Conservation (phyloP, 306 rosid species). For the Morella rubra region DNA sequence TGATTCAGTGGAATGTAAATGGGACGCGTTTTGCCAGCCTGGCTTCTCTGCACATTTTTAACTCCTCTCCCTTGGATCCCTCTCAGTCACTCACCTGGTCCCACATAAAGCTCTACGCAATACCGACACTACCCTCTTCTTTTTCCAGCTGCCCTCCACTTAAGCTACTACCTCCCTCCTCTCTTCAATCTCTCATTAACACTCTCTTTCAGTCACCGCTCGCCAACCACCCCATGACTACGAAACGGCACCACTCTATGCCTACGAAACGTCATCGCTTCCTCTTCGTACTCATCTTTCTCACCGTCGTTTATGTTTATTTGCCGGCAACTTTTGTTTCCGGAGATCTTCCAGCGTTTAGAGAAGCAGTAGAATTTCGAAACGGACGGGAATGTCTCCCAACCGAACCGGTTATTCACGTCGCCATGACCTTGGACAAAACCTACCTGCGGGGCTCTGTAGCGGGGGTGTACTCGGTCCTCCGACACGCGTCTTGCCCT, state of each 20-base stretch:
- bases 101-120: neutral
- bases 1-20: too few relatives aligned
- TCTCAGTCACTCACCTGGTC: neutral
- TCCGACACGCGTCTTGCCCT: constrained; percentile 86
- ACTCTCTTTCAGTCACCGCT: neutral
- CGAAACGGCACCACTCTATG: constrained; percentile 50
- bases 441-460: constrained; percentile 90
- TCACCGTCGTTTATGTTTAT: neutral
- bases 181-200: neutral
- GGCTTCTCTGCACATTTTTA: neutral
- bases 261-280: constrained; percentile 28
- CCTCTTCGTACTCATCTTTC: constrained; percentile 10
- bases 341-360: constrained; percentile 44
- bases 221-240: constrained; percentile 30
- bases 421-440: constrained; percentile 81
- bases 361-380: constrained; percentile 89
- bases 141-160: neutral
- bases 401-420: constrained; percentile 56
- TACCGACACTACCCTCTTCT: constrained; percentile 30
- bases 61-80: neutral
- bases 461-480: constrained; percentile 80
- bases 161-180: neutral
- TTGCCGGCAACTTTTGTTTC: neutral
- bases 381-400: constrained; percentile 66
- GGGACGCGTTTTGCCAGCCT: too few relatives aligned